Evolutionary conservation across 2,329 filamentous ascomycete species (phyloP), one percentile per base, ranked within the genome.

Genomic region (Pseudogymnoascus sp.): DNA sequence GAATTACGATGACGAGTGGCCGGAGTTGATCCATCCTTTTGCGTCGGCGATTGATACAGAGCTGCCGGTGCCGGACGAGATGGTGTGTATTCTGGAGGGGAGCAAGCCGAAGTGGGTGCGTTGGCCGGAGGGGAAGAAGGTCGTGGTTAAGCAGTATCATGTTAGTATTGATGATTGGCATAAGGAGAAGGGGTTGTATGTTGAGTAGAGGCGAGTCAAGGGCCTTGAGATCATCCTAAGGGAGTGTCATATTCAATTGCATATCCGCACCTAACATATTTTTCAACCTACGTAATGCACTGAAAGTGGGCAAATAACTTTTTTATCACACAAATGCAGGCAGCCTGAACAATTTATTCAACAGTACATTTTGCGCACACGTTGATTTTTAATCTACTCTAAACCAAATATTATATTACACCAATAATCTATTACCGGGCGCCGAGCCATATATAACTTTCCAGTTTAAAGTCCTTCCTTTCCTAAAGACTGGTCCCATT

Each of bases 21-120:
- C 77, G 0, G 76, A 79, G 63, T 61, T 79, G 60, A 77, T 79
- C 59, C 78, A 79, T 67, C 78, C 77, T 1, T 80, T 79, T 69
- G 76, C 77, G 4, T 76, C 76, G 7, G 78, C 77, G 17, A 78
- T 80, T 64, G 78, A 79, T 68, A 77, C 75, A 4, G 74, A 77
- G 31, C 62, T 80, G 61, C 75, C 76, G 0, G 70, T 69, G 35
- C 75, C 76, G 1, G 74, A 76, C 24, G 75, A 78, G 66, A 79
- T 79, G 77, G 74, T 78, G 33, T 80, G 77, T 65, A 70, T 78
- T 29, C 73, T 74, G 71, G 72, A 64, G 10, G 67, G 70, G 41
- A 78, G 75, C 24, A 80, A 79, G 68, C 76, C 77, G 10, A 67
- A 68, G 5, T 79, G 76, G 75, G 76, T 75, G 57, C 71, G 75